Evolutionary conservation across 2,329 filamentous ascomycete species (phyloP).

Genomic region (Hawksworthiomyces lignivorus): DNA sequence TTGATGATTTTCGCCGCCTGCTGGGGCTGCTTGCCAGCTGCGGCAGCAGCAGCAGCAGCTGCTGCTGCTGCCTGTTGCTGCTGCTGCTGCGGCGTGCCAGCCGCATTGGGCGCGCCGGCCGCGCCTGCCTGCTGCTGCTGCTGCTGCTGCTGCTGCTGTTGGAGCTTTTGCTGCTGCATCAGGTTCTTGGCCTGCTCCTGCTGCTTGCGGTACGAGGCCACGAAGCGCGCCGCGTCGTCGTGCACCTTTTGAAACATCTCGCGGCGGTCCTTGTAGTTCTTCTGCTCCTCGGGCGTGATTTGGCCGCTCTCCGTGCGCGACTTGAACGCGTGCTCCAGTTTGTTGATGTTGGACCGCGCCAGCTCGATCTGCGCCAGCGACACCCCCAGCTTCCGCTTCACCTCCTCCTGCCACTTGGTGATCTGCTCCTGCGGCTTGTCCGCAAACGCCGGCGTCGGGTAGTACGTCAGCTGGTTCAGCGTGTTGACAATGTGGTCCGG

Average conservation of each 20-base stretch:
- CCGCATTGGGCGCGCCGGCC: slow-evolving; percentile 11
- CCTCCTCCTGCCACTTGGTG: slow-evolving; percentile 39
- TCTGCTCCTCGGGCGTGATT: slow-evolving; percentile 39
- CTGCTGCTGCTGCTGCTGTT: slow-evolving; percentile 13
- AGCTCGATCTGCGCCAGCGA: slow-evolving; percentile 44
- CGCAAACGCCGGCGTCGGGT: slow-evolving; percentile 32
- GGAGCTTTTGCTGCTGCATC: slow-evolving; percentile 15
- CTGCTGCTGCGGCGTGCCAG: slow-evolving; percentile 10
- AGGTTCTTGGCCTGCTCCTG: slow-evolving; percentile 23
- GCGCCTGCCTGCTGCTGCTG: slow-evolving; percentile 15
- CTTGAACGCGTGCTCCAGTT: slow-evolving; percentile 35
- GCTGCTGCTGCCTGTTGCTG: slow-evolving; percentile 10
- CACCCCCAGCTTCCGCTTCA: slow-evolving; percentile 38
- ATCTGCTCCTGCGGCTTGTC: slow-evolving; percentile 37
- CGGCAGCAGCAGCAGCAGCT: slow-evolving; percentile 16
- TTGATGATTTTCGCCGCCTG: slow-evolving; percentile 18
- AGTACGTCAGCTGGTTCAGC: slow-evolving; percentile 40
- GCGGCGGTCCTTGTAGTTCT: slow-evolving; percentile 35
- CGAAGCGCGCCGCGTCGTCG: slow-evolving; percentile 38
- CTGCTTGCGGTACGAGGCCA: slow-evolving; percentile 39
- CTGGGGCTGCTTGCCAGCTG: slow-evolving; percentile 6
- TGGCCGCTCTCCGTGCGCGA: slow-evolving; percentile 35
- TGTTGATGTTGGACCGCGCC: slow-evolving; percentile 31
- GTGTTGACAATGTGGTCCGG: slow-evolving; percentile 39
- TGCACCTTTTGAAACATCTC: slow-evolving; percentile 37